These are phyloP conservation scores for Chondrostereum purpureum DNA, from an alignment of 1,284 basidiomycete species.

Conservation along the genomic window DNA sequence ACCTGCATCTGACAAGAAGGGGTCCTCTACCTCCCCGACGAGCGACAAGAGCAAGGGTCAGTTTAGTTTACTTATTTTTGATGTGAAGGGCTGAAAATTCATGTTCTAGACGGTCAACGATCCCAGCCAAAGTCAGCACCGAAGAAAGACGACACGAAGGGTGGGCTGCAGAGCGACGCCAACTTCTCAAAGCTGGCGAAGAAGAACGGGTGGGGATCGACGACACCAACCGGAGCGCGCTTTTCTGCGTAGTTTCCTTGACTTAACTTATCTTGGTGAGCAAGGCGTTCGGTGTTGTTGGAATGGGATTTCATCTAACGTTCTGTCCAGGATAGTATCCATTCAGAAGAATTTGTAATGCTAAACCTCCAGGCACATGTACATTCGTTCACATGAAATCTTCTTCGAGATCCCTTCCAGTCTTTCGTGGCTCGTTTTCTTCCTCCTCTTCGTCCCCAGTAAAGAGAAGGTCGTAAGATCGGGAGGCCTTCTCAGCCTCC, in stretches of 20 bases:
- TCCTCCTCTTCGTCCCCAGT: conserved; percentile 32
- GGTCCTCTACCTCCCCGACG: no score
- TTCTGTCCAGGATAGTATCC: background rate
- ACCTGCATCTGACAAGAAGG: background rate
- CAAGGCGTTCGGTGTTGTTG: no score
- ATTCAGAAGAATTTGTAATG: background rate
- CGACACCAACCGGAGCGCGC: background rate
- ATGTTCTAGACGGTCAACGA: conserved; percentile 8
- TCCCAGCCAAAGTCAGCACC: no score
- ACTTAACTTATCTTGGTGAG: no score
- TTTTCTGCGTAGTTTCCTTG: no score
- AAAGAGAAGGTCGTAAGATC: conserved; percentile 71
- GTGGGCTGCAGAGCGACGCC: background rate
- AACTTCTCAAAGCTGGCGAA: background rate
- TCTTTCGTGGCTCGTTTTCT: conserved; percentile 1
- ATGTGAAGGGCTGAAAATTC: no score
- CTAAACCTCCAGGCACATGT: background rate
- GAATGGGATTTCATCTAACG: no score
- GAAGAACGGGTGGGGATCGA: background rate
- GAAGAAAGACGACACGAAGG: background rate
- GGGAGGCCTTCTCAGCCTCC: conserved; percentile 71
- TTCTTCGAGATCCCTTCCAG: conserved; percentile 53
- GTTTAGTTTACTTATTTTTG: no score
- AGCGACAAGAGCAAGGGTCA: background rate
- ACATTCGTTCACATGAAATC: conserved; percentile 46